phyloP scores from a whole-genome alignment of 108 stramenopile genomes.

The Heterococcus sp. region DNA sequence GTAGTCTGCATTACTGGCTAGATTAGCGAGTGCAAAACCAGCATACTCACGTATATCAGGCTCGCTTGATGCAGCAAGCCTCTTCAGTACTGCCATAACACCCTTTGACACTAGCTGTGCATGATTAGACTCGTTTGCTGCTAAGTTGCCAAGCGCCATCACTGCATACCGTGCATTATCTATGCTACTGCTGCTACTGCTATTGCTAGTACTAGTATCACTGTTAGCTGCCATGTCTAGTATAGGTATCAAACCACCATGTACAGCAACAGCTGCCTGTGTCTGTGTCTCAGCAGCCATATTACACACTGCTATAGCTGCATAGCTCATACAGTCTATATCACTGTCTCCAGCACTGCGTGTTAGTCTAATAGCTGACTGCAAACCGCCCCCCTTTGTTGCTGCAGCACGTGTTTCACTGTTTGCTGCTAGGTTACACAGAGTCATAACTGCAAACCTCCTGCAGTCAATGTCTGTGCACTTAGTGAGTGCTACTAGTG shows the following conservation, averaged over 20 bases:
- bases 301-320: slow-evolving; percentile 69
- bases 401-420: slow-evolving; percentile 60
- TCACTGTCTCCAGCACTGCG: slow-evolving; percentile 65
- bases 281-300: slow-evolving; percentile 65
- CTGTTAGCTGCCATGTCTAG: slow-evolving; percentile 33
- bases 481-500: slow-evolving; percentile 55
- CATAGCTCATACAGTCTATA: slow-evolving; percentile 58
- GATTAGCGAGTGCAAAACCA: slow-evolving; percentile 68
- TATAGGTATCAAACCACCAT: slow-evolving; percentile 64
- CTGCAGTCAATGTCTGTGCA: slow-evolving; percentile 65
- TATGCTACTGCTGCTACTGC: not conserved
- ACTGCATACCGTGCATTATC: slow-evolving; percentile 59
- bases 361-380: slow-evolving; percentile 62
- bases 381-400: slow-evolving; percentile 67
- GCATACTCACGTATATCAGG: slow-evolving; percentile 56
- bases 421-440: slow-evolving; percentile 69
- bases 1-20: slow-evolving; percentile 62
- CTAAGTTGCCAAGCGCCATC: slow-evolving; percentile 67
- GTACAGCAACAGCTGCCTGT: slow-evolving; percentile 65
- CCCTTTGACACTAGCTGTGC: slow-evolving; percentile 56
- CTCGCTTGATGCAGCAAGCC: slow-evolving; percentile 23
- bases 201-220: too few species aligned
- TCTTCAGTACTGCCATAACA: slow-evolving; percentile 49
- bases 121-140: slow-evolving; percentile 69
- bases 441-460: slow-evolving; percentile 68